Evolutionary conservation across 2,329 filamentous ascomycete species (phyloP).

Genomic region (Amauroascus niger): DNA sequence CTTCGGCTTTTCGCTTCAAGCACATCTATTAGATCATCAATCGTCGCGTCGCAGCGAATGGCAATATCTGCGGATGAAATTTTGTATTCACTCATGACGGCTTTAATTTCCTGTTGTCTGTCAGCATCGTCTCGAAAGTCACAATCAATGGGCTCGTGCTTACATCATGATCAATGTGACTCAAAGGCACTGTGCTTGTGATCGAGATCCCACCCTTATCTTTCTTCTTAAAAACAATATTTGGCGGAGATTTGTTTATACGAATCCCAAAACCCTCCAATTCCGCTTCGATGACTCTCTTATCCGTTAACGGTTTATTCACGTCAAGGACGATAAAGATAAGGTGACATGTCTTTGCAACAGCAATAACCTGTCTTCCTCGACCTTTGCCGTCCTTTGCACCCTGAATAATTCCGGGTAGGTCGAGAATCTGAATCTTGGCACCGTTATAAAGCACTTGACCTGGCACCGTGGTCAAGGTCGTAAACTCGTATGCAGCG

Average conservation of each 20-base stretch:
- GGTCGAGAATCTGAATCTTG: conserved; percentile 94
- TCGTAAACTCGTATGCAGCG: conserved; percentile 97
- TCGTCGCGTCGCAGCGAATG: conserved; percentile 92
- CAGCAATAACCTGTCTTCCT: conserved; percentile 95
- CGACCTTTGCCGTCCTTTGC: conserved; percentile 96
- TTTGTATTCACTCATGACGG: conserved; percentile 93
- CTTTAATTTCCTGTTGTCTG: conserved; percentile 66
- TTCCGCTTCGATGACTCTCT: conserved; percentile 88
- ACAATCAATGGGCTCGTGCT: conserved; percentile 14
- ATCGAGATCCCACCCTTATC: conserved; percentile 96
- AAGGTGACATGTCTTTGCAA: conserved; percentile 95
- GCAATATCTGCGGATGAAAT: conserved; percentile 96
- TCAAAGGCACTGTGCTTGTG: conserved; percentile 84
- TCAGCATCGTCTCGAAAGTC: not conserved
- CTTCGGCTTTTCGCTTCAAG: conserved; percentile 88
- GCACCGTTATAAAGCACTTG: conserved; percentile 95
- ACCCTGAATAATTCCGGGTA: conserved; percentile 97
- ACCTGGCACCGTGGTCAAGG: conserved; percentile 89
- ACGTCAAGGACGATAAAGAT: conserved; percentile 98
- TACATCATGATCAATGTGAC: conserved; percentile 79
- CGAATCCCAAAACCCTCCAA: conserved; percentile 95
- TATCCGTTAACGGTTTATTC: conserved; percentile 96
- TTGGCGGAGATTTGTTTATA: conserved; percentile 93
- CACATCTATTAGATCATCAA: conserved; percentile 93
- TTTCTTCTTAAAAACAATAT: conserved; percentile 99